phyloP scores from a whole-genome alignment of 2,329 filamentous ascomycete genomes.

The Ceratocystis colombiana region DNA sequence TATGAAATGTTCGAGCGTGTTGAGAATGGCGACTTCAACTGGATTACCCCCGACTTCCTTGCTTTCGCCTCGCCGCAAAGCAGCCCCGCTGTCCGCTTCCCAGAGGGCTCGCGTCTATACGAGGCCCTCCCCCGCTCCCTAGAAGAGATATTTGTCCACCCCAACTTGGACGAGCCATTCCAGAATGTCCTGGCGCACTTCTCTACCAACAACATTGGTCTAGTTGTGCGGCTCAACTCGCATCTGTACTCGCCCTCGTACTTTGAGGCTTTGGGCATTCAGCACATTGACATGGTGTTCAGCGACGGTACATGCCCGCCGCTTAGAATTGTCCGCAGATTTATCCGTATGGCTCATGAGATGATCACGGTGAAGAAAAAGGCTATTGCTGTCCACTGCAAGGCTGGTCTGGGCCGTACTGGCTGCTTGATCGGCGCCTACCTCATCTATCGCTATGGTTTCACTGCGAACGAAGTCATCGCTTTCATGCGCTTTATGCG shows the following conservation, averaged over 20 bases:
- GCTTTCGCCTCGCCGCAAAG: slow-evolving; percentile 94
- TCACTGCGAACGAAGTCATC: slow-evolving; percentile 94
- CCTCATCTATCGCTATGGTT: slow-evolving; percentile 91
- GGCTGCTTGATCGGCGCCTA: slow-evolving; percentile 96
- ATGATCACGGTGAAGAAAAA: slow-evolving; percentile 86
- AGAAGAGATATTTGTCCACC: slow-evolving; percentile 59
- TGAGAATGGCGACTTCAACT: slow-evolving; percentile 99
- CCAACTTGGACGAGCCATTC: slow-evolving; percentile 72
- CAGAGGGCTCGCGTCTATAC: slow-evolving; percentile 62
- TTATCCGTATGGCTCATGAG: slow-evolving; percentile 88
- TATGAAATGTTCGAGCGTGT: slow-evolving; percentile 94
- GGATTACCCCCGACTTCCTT: slow-evolving; percentile 89
- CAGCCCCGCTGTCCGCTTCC: slow-evolving; percentile 61
- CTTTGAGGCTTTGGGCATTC: slow-evolving; percentile 89
- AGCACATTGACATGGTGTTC: slow-evolving; percentile 98
- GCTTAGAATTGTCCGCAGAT: slow-evolving; percentile 79
- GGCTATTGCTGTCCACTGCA: slow-evolving; percentile 96
- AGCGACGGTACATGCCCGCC: slow-evolving; percentile 95
- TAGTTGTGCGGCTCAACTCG: slow-evolving; percentile 92
- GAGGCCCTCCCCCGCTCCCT: slow-evolving; percentile 63
- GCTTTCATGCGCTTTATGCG: slow-evolving; percentile 99
- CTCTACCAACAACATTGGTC: slow-evolving; percentile 71
- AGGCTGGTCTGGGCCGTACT: slow-evolving; percentile 88
- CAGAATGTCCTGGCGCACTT: slow-evolving; percentile 94
- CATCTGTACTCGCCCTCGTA: slow-evolving; percentile 94